These are phyloP conservation scores for Entomortierella beljakovae DNA, from an alignment of 192 early-diverging fungal species.

Conservation along the genomic window DNA sequence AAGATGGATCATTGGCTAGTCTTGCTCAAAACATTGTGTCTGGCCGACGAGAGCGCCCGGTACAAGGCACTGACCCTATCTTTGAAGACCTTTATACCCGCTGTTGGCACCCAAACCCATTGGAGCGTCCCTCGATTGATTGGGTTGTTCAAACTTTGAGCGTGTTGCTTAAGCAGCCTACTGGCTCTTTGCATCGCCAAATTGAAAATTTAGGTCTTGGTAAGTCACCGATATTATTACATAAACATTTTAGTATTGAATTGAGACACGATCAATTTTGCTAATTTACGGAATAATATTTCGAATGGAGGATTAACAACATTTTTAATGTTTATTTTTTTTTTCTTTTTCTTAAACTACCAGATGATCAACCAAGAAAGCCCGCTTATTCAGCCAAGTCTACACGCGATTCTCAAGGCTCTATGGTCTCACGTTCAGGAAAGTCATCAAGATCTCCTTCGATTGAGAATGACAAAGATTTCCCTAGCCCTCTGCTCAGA, in stretches of 20 bases:
- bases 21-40: slow-evolving; percentile 45
- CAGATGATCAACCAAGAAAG: slow-evolving; percentile 44
- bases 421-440: slow-evolving; percentile 17
- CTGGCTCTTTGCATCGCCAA: slow-evolving; percentile 22
- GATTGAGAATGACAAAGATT: slow-evolving; percentile 33
- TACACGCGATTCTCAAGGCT: slow-evolving; percentile 45
- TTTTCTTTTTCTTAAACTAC: neutral
- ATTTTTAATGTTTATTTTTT: neutral
- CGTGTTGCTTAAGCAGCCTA: slow-evolving; percentile 42
- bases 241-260: no score
- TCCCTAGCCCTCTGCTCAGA: slow-evolving; percentile 24
- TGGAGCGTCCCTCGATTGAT: slow-evolving; percentile 47
- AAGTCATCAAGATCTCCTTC: slow-evolving; percentile 35
- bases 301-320: neutral
- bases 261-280: no score
- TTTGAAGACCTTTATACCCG: slow-evolving; percentile 52
- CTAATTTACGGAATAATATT: no score
- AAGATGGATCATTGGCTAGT: slow-evolving; percentile 26
- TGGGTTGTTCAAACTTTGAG: slow-evolving; percentile 41
- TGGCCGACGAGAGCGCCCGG: slow-evolving; percentile 33
- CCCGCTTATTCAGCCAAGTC: slow-evolving; percentile 51
- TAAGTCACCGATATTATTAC: slow-evolving; percentile 1
- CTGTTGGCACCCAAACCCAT: slow-evolving; percentile 38
- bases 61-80: slow-evolving; percentile 43
- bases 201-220: slow-evolving; percentile 44